These are phyloP conservation scores for Patellaria atrata DNA, from an alignment of 495 filamentous ascomycete genomes.

Conservation along the genomic window DNA sequence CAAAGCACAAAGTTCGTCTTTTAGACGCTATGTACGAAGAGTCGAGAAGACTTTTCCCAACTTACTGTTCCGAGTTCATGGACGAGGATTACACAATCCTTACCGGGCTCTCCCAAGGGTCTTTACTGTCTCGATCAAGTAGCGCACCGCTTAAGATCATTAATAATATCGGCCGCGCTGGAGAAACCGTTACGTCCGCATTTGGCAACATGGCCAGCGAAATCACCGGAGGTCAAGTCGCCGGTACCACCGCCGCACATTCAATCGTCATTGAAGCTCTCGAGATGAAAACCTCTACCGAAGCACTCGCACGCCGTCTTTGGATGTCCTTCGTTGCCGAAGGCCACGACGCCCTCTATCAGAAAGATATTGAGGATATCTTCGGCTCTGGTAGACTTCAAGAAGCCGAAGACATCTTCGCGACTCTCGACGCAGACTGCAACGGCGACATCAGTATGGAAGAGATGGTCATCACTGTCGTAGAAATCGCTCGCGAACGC, in stretches of 20 bases:
- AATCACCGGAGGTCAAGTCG: conserved; percentile 12
- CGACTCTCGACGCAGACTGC: conserved; percentile 10
- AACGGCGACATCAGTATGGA: conserved; percentile 18
- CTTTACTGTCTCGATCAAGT: no score
- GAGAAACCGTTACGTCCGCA: conserved; percentile 15
- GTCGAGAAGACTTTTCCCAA: conserved; percentile 13
- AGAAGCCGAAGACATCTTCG: conserved; percentile 14
- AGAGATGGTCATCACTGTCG: conserved; percentile 13
- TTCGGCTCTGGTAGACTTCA: conserved; percentile 5
- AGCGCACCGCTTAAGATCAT: conserved; percentile 7
- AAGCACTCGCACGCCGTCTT: conserved; percentile 14
- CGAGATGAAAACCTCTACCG: conserved; percentile 11
- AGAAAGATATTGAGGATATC: conserved; percentile 11
- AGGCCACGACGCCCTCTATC: conserved; percentile 13
- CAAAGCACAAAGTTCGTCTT: conserved; percentile 16
- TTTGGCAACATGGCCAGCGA: conserved; percentile 16
- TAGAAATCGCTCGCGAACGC: conserved; percentile 13
- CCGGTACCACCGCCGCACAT: conserved; percentile 11
- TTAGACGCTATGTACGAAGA: conserved; percentile 19
- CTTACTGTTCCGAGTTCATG: conserved; percentile 14
- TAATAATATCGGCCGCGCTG: conserved; percentile 11
- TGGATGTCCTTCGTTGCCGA: conserved; percentile 16
- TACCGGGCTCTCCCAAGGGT: conserved; percentile 4
- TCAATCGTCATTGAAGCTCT: conserved; percentile 16
- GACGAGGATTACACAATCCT: conserved; percentile 14